Base-by-base conservation (phyloP, 306 rosid genomes). In the Spatholobus suberectus region DNA sequence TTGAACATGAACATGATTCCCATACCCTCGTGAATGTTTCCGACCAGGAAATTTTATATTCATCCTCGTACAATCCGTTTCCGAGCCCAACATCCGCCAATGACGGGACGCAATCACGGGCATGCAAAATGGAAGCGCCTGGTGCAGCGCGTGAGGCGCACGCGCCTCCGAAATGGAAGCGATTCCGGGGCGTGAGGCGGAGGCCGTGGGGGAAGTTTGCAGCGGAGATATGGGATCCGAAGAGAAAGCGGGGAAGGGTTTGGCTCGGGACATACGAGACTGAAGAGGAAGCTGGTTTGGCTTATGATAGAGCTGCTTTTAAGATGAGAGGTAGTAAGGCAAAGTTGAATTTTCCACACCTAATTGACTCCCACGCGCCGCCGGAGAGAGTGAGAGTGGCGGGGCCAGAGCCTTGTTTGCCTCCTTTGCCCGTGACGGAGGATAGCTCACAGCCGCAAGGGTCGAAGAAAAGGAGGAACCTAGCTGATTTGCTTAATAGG, bases 241-340 rank as follows among this genome's bases (percentile, higher is more conserved):
- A 26, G 38, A 27, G 1, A 17, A 52, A 73, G 26, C 46, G 26
- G 2, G 49, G 66, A 18, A 73, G 78, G 66, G 65, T 73, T 5
- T 73, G 78, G 78, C 78, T 73, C 3, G 78, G 78, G 17, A 73
- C 78, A 0, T 52, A 23, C 12, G 34, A 73, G 1, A 73, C 27
- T 12, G 66, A 26, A 10, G 78, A 73, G 6, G 78, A 73, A 12
- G 78, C 78, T 5, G 78, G 41, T 6, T 55, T 88, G 63, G 93
- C 93, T 70, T 90, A 86, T 62, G 93, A 90, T 65, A 82, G 68
- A 51, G 90, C 87, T 2, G 90, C 91, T 41, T 90, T 84, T 27
- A 75, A 80, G 70, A 86, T 90, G 79, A 77, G 89, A 0, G 93
- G 93, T 17, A 26, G 85, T 3, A 90, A 90, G 46, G 91, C 93